Conservation (phyloP, 2,329 filamentous ascomycete species). For the Colletotrichum cuscutae region DNA sequence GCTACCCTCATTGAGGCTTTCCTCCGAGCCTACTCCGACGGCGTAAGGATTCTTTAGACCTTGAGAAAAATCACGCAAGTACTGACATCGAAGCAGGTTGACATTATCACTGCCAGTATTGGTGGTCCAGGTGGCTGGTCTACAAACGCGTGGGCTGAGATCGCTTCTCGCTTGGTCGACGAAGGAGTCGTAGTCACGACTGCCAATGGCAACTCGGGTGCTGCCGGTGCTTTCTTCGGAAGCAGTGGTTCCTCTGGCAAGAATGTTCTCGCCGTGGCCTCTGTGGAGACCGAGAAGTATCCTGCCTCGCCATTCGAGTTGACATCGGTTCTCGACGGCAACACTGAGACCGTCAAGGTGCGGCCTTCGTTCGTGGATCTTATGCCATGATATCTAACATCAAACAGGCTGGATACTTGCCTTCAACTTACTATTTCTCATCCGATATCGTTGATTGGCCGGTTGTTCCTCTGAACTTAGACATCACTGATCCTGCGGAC, state of each 20-base stretch:
- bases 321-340: slow-evolving; percentile 42
- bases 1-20: slow-evolving; percentile 53
- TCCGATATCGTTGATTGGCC: slow-evolving; percentile 47
- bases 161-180: slow-evolving; percentile 52
- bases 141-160: slow-evolving; percentile 49
- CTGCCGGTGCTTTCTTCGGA: slow-evolving; percentile 57
- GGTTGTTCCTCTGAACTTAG: slow-evolving; percentile 40
- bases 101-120: slow-evolving; percentile 56
- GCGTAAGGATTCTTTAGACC: slow-evolving; percentile 34
- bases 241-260: slow-evolving; percentile 52
- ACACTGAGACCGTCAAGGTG: slow-evolving; percentile 23
- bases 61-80: background rate
- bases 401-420: slow-evolving; percentile 44
- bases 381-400: slow-evolving; percentile 42
- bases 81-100: slow-evolving; percentile 30
- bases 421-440: slow-evolving; percentile 47
- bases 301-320: slow-evolving; percentile 42
- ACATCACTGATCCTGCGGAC: slow-evolving; percentile 40
- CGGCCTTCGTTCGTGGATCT: background rate
- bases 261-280: slow-evolving; percentile 56
- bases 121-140: slow-evolving; percentile 49
- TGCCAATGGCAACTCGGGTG: slow-evolving; percentile 62
- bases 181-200: slow-evolving; percentile 61
- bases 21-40: slow-evolving; percentile 46
- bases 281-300: slow-evolving; percentile 45